These are phyloP conservation scores for Cronartium quercuum DNA, from an alignment of 1,284 basidiomycete genomes.

Conservation along the genomic window DNA sequence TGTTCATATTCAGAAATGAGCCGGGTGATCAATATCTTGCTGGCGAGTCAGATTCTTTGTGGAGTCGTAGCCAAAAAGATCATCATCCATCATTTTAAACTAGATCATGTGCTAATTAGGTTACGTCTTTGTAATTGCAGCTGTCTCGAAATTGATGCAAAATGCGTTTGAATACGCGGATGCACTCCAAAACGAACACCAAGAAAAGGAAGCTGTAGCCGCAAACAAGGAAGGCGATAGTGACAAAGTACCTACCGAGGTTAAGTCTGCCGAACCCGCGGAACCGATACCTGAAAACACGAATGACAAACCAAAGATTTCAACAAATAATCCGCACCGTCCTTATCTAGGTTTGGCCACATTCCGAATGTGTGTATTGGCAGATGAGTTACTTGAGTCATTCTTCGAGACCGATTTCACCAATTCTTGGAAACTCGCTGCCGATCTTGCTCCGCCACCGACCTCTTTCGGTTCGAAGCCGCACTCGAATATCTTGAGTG, in stretches of 20 bases:
- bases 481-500: conserved; percentile 21
- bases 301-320: conserved; percentile 10
- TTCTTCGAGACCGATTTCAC: conserved; percentile 89
- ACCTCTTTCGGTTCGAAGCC: not conserved
- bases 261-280: conserved; percentile 11
- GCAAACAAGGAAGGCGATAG: conserved; percentile 7
- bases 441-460: conserved; percentile 56
- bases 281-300: conserved; percentile 33
- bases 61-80: too few relatives aligned
- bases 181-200: conserved; percentile 55
- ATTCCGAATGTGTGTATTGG: conserved; percentile 93
- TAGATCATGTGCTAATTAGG: not conserved
- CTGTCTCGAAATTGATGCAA: conserved; percentile 89
- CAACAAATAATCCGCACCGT: conserved; percentile 41
- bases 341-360: conserved; percentile 54
- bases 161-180: conserved; percentile 96
- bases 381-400: conserved; percentile 85
- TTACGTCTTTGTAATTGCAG: conserved; percentile 46
- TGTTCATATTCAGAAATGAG: conserved; percentile 98
- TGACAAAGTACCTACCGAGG: conserved; percentile 1
- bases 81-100: too few relatives aligned
- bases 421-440: conserved; percentile 73
- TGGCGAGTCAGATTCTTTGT: conserved; percentile 1
- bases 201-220: not conserved
- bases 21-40: conserved; percentile 94